Conservation (phyloP, 2,329 filamentous ascomycete species). For the Eutypa lata region DNA sequence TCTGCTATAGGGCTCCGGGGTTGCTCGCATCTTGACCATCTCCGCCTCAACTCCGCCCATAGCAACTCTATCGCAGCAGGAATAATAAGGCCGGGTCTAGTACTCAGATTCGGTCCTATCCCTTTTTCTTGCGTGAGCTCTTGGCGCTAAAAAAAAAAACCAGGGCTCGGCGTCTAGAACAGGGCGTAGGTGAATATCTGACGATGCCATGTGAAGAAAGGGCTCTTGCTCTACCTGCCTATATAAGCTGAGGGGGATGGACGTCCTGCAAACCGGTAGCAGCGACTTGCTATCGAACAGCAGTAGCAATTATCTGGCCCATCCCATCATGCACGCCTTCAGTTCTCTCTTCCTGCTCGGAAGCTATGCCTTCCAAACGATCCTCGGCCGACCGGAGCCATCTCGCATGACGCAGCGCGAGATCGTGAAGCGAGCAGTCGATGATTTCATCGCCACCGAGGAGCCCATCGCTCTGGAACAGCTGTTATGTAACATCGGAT, state of each 20-base stretch:
- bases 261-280: slow-evolving; percentile 15
- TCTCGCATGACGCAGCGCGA: slow-evolving; percentile 29
- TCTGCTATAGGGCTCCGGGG: neutral
- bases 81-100: slow-evolving; percentile 14
- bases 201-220: slow-evolving; percentile 8
- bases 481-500: slow-evolving; percentile 59
- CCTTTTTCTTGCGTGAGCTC: neutral
- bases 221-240: slow-evolving; percentile 5
- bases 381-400: slow-evolving; percentile 43
- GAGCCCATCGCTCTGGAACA: slow-evolving; percentile 48
- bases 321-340: slow-evolving; percentile 49
- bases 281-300: slow-evolving; percentile 17
- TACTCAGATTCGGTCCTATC: slow-evolving; percentile 19
- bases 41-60: neutral
- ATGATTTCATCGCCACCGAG: slow-evolving; percentile 51
- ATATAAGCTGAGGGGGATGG: slow-evolving; percentile 25
- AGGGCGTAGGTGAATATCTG: slow-evolving; percentile 8
- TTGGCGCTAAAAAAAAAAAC: slow-evolving; percentile 6
- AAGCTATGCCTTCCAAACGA: slow-evolving; percentile 48
- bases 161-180: slow-evolving; percentile 13
- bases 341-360: slow-evolving; percentile 49
- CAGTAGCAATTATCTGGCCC: slow-evolving; percentile 23
- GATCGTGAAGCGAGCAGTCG: slow-evolving; percentile 45
- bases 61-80: slow-evolving; percentile 8
- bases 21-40: neutral